These are phyloP conservation scores for Nepenthes mirabilis DNA, from an alignment of 148 eudicot species.

Conservation along the genomic window DNA sequence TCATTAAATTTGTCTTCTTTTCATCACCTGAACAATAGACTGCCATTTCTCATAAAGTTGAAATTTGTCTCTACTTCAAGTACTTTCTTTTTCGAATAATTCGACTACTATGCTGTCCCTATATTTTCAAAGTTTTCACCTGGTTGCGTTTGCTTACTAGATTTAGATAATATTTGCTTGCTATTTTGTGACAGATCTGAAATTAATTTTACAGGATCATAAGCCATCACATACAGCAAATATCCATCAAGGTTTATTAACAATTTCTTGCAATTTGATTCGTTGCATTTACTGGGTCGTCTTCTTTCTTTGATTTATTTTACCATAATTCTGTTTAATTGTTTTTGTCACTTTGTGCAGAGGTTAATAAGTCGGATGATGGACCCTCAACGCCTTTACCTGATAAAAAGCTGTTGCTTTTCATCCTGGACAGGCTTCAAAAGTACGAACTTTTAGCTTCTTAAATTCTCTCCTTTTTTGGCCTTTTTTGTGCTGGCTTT, in stretches of 20 bases:
- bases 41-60: constrained; percentile 28
- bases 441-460: constrained; percentile 19
- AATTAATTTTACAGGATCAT: constrained; percentile 18
- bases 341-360: constrained; percentile 19
- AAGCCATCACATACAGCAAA: constrained; percentile 8
- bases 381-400: constrained; percentile 39
- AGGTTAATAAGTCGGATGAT: constrained; percentile 13
- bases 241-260: constrained; percentile 17
- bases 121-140: background rate
- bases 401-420: constrained; percentile 44
- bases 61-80: constrained; percentile 23
- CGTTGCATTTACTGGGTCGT: background rate
- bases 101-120: constrained; percentile 13
- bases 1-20: constrained; percentile 15
- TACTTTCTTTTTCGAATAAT: constrained; percentile 11
- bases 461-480: background rate
- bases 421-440: constrained; percentile 44
- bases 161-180: constrained; percentile 12
- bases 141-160: constrained; percentile 4
- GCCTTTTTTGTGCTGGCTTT: constrained; percentile 2
- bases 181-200: constrained; percentile 10
- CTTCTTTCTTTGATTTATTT: background rate
- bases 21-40: constrained; percentile 14
- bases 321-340: background rate
- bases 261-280: background rate